Evolutionary conservation across 345 rosid genomes (phyloP).

Genomic region (Brassica rapa): DNA sequence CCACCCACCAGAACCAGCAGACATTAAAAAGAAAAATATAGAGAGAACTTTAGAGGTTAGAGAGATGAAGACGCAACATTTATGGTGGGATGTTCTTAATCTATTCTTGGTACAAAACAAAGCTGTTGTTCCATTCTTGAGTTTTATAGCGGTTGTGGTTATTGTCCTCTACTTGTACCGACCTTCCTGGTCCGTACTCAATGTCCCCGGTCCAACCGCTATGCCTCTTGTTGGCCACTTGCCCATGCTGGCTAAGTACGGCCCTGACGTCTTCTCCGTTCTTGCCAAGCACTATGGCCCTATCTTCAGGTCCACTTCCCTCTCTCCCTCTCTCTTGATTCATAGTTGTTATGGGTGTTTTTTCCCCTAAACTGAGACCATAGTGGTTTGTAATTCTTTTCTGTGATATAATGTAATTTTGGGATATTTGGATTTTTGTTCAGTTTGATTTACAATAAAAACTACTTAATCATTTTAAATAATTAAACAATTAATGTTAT

Average conservation of each 20-base stretch:
- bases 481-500: background rate
- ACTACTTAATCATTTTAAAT: background rate
- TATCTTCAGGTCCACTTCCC: constrained; percentile 71
- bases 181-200: constrained; percentile 63
- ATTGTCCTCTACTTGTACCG: constrained; percentile 55
- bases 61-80: constrained; percentile 38
- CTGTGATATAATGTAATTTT: background rate
- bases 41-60: constrained; percentile 15
- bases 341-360: background rate
- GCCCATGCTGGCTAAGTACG: constrained; percentile 79
- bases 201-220: constrained; percentile 57
- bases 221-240: constrained; percentile 76
- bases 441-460: background rate
- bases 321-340: constrained; percentile 38
- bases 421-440: background rate
- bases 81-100: constrained; percentile 33
- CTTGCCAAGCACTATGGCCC: constrained; percentile 86
- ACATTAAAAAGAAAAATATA: background rate
- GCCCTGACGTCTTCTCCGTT: constrained; percentile 77
- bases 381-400: background rate
- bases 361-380: background rate
- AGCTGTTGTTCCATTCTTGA: constrained; percentile 25
- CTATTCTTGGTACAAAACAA: constrained; percentile 12
- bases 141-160: constrained; percentile 33
- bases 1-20: constrained; percentile 28